phyloP scores from a whole-genome alignment of 176 grass and related monocot species.

The Alloteropsis semialata region DNA sequence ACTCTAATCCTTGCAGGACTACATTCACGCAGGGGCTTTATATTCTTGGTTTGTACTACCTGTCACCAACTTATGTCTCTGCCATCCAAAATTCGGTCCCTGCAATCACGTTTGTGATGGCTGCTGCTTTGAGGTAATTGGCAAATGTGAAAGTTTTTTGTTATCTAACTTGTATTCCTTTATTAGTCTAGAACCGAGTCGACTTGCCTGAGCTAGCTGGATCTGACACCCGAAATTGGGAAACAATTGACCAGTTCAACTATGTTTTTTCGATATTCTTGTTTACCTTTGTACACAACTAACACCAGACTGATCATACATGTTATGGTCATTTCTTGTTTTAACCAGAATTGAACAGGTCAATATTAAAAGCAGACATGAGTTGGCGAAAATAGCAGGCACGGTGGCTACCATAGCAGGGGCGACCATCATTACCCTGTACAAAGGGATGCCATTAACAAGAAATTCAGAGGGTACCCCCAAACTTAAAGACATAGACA shows the following conservation, averaged over 20 bases:
- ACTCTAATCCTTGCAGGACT: constrained; percentile 30
- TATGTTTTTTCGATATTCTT: background rate
- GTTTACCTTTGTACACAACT: background rate
- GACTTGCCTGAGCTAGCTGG: background rate
- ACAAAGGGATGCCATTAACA: constrained; percentile 67
- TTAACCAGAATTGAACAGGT: constrained; percentile 36
- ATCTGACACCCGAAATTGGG: background rate
- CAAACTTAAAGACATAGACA: too few relatives aligned
- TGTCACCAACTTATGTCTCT: constrained; percentile 69
- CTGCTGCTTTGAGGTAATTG: constrained; percentile 40
- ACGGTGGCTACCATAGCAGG: constrained; percentile 63
- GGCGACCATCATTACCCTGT: constrained; percentile 65
- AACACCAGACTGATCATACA: background rate
- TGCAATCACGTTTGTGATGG: constrained; percentile 59
- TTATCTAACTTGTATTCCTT: too few relatives aligned
- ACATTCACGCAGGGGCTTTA: constrained; percentile 59
- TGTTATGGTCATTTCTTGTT: background rate
- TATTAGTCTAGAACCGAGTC: background rate
- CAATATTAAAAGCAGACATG: constrained; percentile 50
- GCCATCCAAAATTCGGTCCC: constrained; percentile 58
- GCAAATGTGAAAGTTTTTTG: background rate
- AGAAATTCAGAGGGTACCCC: too few relatives aligned
- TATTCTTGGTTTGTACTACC: constrained; percentile 46
- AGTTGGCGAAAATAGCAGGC: constrained; percentile 63
- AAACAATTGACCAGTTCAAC: background rate